phyloP scores from a whole-genome alignment of 2,329 filamentous ascomycete species.

The Didymosphaeria variabile region DNA sequence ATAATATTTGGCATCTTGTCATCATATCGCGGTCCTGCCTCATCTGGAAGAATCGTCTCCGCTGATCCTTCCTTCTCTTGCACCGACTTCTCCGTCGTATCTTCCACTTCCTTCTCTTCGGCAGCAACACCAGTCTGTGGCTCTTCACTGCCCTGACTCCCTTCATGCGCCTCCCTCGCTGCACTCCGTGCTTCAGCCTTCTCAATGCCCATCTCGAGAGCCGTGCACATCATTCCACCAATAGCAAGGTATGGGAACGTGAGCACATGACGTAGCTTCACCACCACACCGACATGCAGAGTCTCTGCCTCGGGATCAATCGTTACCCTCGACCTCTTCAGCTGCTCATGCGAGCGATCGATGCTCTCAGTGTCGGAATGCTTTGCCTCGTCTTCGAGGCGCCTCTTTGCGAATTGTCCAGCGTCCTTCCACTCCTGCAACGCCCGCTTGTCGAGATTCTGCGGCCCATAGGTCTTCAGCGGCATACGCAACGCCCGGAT shows the following conservation, averaged over 20 bases:
- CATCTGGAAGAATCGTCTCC: not conserved
- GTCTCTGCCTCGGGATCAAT: slow-evolving; percentile 19
- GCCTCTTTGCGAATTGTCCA: slow-evolving; percentile 19
- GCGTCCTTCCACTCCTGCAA: slow-evolving; percentile 32
- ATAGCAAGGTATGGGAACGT: slow-evolving; percentile 32
- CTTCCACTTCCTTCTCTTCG: not conserved
- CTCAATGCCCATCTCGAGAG: slow-evolving; percentile 30
- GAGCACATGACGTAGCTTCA: slow-evolving; percentile 30
- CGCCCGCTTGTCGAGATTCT: slow-evolving; percentile 31
- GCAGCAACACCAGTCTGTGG: not conserved
- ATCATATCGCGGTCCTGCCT: not conserved
- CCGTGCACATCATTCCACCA: slow-evolving; percentile 23
- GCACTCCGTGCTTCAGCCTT: slow-evolving; percentile 22
- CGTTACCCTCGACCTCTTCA: slow-evolving; percentile 17
- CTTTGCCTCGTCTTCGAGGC: slow-evolving; percentile 10
- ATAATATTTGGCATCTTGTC: not conserved
- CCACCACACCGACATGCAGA: slow-evolving; percentile 17
- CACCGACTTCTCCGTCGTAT: not conserved
- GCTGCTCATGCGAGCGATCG: not conserved
- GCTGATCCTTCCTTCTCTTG: not conserved
- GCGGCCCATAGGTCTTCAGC: slow-evolving; percentile 23
- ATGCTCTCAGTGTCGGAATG: not conserved
- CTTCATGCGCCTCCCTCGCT: not conserved
- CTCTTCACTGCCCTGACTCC: not conserved
- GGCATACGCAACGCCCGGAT: slow-evolving; percentile 28